A percentile compares a stretch with the other conserved stretches of the same genome.
These are phyloP conservation scores for Colletotrichum zoysiae DNA, from an alignment of 2,329 filamentous ascomycete species.

Conservation along the genomic window DNA sequence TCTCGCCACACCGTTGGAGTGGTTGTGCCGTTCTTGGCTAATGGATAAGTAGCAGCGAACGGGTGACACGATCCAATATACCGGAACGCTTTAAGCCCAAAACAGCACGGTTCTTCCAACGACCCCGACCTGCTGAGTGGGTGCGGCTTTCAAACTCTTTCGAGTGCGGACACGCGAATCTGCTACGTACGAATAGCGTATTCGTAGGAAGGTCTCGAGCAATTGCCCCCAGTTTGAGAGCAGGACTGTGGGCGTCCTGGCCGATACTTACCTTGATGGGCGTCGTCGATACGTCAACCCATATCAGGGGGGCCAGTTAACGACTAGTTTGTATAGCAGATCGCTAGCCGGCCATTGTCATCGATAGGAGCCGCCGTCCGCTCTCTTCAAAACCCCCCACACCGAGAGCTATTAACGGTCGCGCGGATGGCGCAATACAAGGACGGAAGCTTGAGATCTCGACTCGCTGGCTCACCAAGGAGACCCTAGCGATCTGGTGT, in stretches of 20 bases:
- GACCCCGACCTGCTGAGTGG: conserved; percentile 32
- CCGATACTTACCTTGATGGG: neutral
- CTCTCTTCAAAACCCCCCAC: conserved; percentile 10
- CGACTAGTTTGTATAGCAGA: conserved; percentile 13
- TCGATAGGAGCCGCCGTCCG: conserved; percentile 26
- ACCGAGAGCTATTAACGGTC: conserved; percentile 34
- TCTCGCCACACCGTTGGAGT: conserved; percentile 41
- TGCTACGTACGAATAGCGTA: neutral
- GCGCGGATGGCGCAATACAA: conserved; percentile 40
- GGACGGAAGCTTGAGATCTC: conserved; percentile 35
- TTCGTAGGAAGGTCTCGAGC: conserved; percentile 26
- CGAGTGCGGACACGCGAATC: neutral
- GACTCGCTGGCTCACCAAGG: conserved; percentile 25
- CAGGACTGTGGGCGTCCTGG: conserved; percentile 7
- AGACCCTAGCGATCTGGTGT: conserved; percentile 30
- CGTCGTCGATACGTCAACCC: conserved; percentile 13
- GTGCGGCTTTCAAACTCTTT: conserved; percentile 3
- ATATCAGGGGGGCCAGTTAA: conserved; percentile 18
- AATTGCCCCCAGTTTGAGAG: conserved; percentile 6
- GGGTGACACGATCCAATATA: conserved; percentile 37
- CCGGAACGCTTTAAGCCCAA: conserved; percentile 41
- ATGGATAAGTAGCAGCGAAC: conserved; percentile 32
- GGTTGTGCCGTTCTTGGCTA: conserved; percentile 40
- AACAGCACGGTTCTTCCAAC: conserved; percentile 27
- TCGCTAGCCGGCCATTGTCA: conserved; percentile 28